A percentile compares a stretch with the other conserved stretches of the same genome.
phyloP scores from a whole-genome alignment of 2,329 filamentous ascomycete genomes.

The Claviceps fusiformis region DNA sequence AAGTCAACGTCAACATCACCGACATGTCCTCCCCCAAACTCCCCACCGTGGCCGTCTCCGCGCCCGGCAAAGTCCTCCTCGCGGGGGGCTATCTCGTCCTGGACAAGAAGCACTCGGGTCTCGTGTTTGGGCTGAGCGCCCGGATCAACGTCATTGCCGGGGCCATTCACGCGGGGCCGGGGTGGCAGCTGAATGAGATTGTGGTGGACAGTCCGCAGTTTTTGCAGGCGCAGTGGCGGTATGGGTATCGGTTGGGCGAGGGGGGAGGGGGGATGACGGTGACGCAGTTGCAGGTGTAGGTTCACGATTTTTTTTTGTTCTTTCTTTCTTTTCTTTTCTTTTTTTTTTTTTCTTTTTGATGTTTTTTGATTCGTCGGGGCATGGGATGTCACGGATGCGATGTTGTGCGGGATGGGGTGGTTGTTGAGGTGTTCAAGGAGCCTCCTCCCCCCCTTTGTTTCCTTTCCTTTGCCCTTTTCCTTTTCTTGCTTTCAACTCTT shows the following conservation, averaged over 20 bases:
- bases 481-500: too few relatives aligned
- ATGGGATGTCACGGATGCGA: too few relatives aligned
- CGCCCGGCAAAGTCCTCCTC: constrained; percentile 89
- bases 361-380: too few relatives aligned
- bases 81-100: constrained; percentile 92
- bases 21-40: background rate
- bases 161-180: constrained; percentile 43
- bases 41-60: constrained; percentile 53
- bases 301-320: too few relatives aligned
- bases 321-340: too few relatives aligned
- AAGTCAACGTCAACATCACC: too few relatives aligned
- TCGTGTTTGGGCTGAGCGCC: constrained; percentile 55
- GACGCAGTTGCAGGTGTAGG: constrained; percentile 65
- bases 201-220: constrained; percentile 90
- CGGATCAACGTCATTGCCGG: constrained; percentile 52
- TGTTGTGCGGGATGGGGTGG: too few relatives aligned
- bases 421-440: too few relatives aligned
- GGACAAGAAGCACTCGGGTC: constrained; percentile 69
- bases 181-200: constrained; percentile 56
- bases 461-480: too few relatives aligned
- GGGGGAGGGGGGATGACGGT: constrained; percentile 68
- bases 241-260: constrained; percentile 59
- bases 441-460: too few relatives aligned
- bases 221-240: constrained; percentile 72
- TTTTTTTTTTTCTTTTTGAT: too few relatives aligned